A percentile compares a stretch with the other conserved stretches of the same genome.
Conservation (phyloP, 768 basidiomycete species). For the Trametes meyenii region DNA sequence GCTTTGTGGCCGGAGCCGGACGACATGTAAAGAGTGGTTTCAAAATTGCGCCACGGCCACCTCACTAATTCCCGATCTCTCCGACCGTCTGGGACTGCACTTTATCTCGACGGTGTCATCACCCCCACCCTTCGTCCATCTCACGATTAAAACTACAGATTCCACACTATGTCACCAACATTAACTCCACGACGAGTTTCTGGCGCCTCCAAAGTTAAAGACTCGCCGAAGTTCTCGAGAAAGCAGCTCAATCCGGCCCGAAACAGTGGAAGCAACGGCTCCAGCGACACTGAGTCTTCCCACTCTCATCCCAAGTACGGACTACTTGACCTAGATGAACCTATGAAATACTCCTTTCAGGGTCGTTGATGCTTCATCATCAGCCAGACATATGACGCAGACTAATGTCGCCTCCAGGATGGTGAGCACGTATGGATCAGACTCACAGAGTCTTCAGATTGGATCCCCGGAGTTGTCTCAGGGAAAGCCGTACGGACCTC, state of each 20-base stretch:
- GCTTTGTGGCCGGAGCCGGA: too few species aligned
- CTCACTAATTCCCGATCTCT: too few species aligned
- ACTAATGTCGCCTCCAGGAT: constrained; percentile 34
- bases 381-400: not conserved
- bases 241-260: not conserved
- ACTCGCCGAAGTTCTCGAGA: not conserved
- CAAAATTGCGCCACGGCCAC: too few species aligned
- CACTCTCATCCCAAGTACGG: constrained; percentile 8
- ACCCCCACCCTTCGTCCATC: too few species aligned
- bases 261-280: not conserved
- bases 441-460: constrained; percentile 47
- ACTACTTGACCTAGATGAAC: constrained; percentile 17
- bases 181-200: too few species aligned
- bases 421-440: constrained; percentile 57
- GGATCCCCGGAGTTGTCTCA: constrained; percentile 53
- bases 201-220: too few species aligned
- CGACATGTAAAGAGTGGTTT: too few species aligned
- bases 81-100: too few species aligned
- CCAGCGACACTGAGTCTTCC: constrained; percentile 16
- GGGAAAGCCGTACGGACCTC: constrained; percentile 48
- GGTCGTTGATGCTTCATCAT: constrained; percentile 35
- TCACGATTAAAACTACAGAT: too few species aligned
- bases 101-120: too few species aligned
- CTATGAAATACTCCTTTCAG: constrained; percentile 49
- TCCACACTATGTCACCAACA: too few species aligned